Percentiles rank a stretch among this genome's conserved stretches.
These are phyloP conservation scores for Pseudocercospora fuligena DNA, from an alignment of 2,329 filamentous ascomycete species.

Conservation along the genomic window DNA sequence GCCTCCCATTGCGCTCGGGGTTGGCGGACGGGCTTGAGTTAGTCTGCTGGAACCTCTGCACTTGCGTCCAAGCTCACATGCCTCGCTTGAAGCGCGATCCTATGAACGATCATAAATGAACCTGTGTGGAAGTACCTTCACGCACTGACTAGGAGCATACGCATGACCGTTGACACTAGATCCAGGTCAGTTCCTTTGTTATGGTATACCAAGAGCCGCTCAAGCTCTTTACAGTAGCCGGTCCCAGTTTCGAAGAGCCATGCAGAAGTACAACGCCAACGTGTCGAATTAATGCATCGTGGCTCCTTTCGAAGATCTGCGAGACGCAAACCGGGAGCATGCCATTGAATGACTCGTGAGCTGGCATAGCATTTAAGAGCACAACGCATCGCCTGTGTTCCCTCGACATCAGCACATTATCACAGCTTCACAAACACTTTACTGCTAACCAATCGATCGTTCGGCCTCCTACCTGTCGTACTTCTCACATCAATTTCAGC, in stretches of 20 bases:
- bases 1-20: no score
- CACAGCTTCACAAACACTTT: background rate
- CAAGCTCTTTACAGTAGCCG: background rate
- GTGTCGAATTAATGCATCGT: slow-evolving; percentile 11
- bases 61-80: background rate
- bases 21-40: slow-evolving; percentile 6
- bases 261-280: slow-evolving; percentile 3
- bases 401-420: background rate
- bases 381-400: slow-evolving; percentile 5
- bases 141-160: background rate
- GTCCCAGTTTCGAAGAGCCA: slow-evolving; percentile 4
- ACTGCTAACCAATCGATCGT: background rate
- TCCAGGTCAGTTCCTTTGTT: slow-evolving; percentile 6
- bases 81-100: slow-evolving; percentile 5
- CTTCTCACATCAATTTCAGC: background rate
- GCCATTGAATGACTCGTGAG: background rate
- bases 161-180: slow-evolving; percentile 7
- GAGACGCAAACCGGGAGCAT: slow-evolving; percentile 4
- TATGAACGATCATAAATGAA: slow-evolving; percentile 3
- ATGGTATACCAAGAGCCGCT: slow-evolving; percentile 7
- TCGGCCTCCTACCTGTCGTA: background rate
- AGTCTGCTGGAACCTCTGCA: background rate
- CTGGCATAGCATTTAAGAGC: slow-evolving; percentile 8
- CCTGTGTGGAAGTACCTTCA: background rate
- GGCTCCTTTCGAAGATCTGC: slow-evolving; percentile 6